phyloP scores from a whole-genome alignment of 257 asterid genomes.

The Scutellaria galericulata region DNA sequence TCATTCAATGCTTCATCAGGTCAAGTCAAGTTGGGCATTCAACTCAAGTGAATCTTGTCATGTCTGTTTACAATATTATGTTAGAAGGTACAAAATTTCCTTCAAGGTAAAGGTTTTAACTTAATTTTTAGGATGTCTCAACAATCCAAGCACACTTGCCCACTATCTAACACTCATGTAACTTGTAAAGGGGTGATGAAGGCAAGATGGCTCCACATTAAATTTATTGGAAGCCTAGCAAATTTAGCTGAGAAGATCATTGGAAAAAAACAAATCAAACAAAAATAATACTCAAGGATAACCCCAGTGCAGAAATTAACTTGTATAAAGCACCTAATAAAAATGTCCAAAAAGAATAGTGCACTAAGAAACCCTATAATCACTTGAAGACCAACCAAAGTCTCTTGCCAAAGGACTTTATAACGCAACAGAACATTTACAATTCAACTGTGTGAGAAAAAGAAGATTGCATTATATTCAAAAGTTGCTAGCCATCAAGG shows the following conservation, averaged over 20 bases:
- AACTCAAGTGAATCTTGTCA: constrained; percentile 23
- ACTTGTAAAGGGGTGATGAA: constrained; percentile 4
- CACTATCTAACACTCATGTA: neutral
- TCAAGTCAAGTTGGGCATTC: constrained; percentile 24
- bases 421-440: neutral
- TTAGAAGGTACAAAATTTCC: neutral
- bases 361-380: constrained; percentile 2
- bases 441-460: neutral
- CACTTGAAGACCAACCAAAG: neutral
- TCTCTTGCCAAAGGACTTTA: constrained; percentile 6
- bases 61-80: neutral
- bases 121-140: neutral
- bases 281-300: neutral
- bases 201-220: constrained; percentile 17
- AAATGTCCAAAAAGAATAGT: neutral
- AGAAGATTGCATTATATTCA: neutral
- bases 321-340: neutral
- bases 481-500: neutral
- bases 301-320: neutral
- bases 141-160: constrained; percentile 2
- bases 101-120: neutral
- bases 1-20: neutral
- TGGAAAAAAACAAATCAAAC: neutral
- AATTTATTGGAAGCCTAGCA: neutral
- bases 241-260: neutral